phyloP scores from a whole-genome alignment of 2,329 filamentous ascomycete species.

The Fonsecaea erecta region DNA sequence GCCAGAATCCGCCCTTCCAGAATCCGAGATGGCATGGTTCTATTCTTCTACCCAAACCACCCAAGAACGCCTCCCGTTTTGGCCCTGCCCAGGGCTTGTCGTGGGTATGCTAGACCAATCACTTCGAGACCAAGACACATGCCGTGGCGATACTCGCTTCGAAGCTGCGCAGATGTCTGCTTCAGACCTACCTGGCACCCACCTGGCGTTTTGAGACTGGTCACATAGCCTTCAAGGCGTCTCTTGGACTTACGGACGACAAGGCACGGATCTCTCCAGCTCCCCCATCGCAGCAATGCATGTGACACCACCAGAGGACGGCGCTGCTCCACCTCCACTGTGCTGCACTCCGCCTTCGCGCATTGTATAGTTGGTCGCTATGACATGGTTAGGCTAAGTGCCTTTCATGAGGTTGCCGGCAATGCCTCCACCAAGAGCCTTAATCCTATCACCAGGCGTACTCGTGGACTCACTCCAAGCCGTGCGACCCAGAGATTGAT shows the following conservation, averaged over 20 bases:
- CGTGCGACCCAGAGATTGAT: background rate
- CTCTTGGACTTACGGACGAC: background rate
- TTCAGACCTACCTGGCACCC: no score
- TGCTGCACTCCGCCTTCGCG: background rate
- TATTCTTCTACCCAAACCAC: background rate
- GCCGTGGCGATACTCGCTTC: background rate
- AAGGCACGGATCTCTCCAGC: background rate
- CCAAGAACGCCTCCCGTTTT: background rate
- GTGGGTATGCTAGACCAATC: background rate
- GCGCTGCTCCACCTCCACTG: background rate
- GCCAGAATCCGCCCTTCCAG: background rate
- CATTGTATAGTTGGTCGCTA: background rate
- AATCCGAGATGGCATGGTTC: background rate
- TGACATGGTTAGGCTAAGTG: background rate
- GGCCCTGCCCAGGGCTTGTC: background rate
- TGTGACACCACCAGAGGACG: background rate
- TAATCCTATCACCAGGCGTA: slow-evolving; percentile 10
- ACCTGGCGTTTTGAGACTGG: background rate
- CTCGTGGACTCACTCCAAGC: background rate
- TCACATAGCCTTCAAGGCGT: slow-evolving; percentile 8
- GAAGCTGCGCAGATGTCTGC: background rate
- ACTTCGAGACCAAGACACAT: background rate
- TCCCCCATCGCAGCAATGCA: background rate
- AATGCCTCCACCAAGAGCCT: background rate
- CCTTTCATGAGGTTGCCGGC: background rate